phyloP scores from a whole-genome alignment of 371 early-diverging fungal genomes.

The Lichtheimia corymbifera region DNA sequence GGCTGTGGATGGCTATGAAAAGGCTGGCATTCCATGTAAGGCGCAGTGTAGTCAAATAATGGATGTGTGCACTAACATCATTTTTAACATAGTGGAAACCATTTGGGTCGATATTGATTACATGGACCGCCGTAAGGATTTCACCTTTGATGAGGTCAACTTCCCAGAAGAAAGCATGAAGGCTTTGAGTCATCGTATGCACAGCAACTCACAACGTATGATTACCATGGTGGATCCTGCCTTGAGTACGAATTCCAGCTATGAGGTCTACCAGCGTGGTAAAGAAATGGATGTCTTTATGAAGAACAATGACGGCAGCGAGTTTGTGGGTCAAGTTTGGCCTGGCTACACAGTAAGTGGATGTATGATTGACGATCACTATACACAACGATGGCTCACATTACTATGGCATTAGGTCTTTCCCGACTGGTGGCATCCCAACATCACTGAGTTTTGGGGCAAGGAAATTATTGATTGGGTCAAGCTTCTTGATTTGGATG shows the following conservation, averaged over 20 bases:
- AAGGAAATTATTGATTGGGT: slow-evolving; percentile 24
- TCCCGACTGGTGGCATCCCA: slow-evolving; percentile 30
- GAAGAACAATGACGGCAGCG: slow-evolving; percentile 48
- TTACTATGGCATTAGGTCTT: background rate
- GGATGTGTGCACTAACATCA: background rate
- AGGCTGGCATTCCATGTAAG: slow-evolving; percentile 64
- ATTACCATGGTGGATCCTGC: slow-evolving; percentile 59
- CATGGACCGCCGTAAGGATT: slow-evolving; percentile 58
- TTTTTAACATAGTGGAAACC: slow-evolving; percentile 24
- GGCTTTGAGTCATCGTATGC: slow-evolving; percentile 28
- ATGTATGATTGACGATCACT: background rate
- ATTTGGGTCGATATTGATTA: slow-evolving; percentile 79
- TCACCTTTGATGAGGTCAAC: slow-evolving; percentile 46
- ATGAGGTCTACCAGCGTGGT: slow-evolving; percentile 44
- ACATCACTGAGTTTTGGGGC: slow-evolving; percentile 17
- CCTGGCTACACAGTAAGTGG: slow-evolving; percentile 46
- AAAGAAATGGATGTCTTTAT: slow-evolving; percentile 45
- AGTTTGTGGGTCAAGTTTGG: slow-evolving; percentile 61
- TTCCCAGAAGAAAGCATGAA: slow-evolving; percentile 39
- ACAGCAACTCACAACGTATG: slow-evolving; percentile 38
- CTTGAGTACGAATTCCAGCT: slow-evolving; percentile 35
- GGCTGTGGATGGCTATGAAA: slow-evolving; percentile 51
- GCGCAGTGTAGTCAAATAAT: no score
- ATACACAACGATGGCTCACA: no score
- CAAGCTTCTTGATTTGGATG: slow-evolving; percentile 19